Evolutionary conservation across 768 basidiomycete genomes (phyloP), one percentile per base, ranked within the genome.

Genomic region (Lentinula detonsa): DNA sequence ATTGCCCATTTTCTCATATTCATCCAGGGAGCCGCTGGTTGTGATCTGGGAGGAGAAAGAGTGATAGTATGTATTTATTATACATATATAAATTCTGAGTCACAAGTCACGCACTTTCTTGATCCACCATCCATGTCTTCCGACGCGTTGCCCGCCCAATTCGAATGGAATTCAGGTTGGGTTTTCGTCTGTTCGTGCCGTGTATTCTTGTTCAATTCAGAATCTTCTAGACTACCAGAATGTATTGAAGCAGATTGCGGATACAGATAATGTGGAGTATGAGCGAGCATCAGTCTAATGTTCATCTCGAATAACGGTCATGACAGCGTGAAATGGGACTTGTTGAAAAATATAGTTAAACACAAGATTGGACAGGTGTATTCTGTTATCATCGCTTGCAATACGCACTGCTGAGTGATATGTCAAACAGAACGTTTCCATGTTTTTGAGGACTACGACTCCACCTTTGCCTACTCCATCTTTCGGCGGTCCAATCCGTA

Each of bases 291-390:
- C 3, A 5, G 13, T 21, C 63, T 45, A 50, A 52, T 61, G 55
- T 46, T 73, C 88, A 88, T 66, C 75, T 77, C 66, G 37, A 45
- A 34, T 59, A 33, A 48, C 33, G 28, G 6, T 37, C 46, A 10
- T 45, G 28, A 37, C 31, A 55, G 53, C 33, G 49, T 61, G 4
- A 87, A 90, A 68, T 95, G 92, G 93, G 66, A 77, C 18, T 72
- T 78, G 43, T 77, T 94, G 48, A 83, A 89, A 42, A 81, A 87
- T 67, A 82, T 85, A 59, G 84, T 94, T 70, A 92, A 91, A 70
- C 70, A 80, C 70, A 91, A 85, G 71, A 76, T 93, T 10, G 73
- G 80, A 67, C 75, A 90, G 77, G 91, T 91, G 65, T 58, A 46
- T 64, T 54, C 40, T 56, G n/a, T 35, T 35, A n/a, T 48, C 9